Evolutionary conservation across 1,139 yeast species (phyloP).

Genomic region (Nakaseomyces uthaithaninus): DNA sequence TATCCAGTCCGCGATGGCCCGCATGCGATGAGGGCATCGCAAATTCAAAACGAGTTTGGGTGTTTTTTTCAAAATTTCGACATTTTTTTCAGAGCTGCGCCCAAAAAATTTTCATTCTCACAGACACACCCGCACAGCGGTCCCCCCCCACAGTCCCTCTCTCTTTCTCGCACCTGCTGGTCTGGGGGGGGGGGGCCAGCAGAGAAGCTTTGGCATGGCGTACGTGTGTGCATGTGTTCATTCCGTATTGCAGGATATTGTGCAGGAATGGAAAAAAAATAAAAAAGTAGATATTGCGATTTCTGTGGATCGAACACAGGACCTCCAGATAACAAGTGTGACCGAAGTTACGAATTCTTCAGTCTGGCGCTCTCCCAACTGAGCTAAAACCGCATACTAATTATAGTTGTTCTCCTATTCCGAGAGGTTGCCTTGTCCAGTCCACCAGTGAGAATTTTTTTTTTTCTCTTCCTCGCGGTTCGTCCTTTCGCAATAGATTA

Average conservation of each 20-base stretch:
- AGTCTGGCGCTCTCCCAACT: slow-evolving; percentile 18
- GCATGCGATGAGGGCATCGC: not conserved
- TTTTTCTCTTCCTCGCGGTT: not conserved
- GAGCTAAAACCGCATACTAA: slow-evolving; percentile 14
- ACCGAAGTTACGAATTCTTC: slow-evolving; percentile 13
- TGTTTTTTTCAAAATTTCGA: not conserved
- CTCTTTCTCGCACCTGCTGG: no score
- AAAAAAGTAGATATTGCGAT: slow-evolving; percentile 40
- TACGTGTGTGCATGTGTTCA: no score
- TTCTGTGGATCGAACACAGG: slow-evolving; percentile 89
- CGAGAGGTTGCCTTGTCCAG: not conserved
- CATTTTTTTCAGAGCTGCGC: not conserved
- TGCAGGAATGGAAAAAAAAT: not conserved
- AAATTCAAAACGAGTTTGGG: not conserved
- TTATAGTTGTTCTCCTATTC: not conserved
- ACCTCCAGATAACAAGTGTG: slow-evolving; percentile 54
- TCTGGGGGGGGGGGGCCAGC: no score
- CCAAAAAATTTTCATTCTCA: no score
- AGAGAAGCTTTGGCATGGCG: no score
- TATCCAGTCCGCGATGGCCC: no score
- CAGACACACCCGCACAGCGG: no score
- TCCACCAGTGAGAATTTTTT: not conserved
- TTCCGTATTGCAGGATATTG: no score
- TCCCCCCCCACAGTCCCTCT: no score
- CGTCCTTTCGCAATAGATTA: no score